Evolutionary conservation across 192 early-diverging fungal species (phyloP).

Genomic region (Helicostylum pulchrum): DNA sequence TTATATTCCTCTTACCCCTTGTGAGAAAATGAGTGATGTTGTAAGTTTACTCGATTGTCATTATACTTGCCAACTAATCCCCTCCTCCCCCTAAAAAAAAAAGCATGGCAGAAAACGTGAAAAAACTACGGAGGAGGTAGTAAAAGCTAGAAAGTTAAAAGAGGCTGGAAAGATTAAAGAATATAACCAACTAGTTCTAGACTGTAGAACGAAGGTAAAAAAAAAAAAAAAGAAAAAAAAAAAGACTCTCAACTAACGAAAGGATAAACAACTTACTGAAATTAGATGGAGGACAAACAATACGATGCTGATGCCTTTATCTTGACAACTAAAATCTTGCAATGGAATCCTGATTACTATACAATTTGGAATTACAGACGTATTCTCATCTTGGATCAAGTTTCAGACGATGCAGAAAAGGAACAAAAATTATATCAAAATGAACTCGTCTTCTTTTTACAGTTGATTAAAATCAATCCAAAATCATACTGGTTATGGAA

Average conservation of each 20-base stretch:
- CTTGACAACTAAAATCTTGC: constrained; percentile 68
- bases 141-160: constrained; percentile 32
- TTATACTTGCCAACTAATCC: background rate
- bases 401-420: constrained; percentile 23
- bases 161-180: constrained; percentile 45
- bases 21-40: background rate
- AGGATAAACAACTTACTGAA: background rate
- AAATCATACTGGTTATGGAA: constrained; percentile 99
- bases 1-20: background rate
- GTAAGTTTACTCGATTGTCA: background rate
- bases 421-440: constrained; percentile 33
- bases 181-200: constrained; percentile 34
- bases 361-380: constrained; percentile 94
- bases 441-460: constrained; percentile 79
- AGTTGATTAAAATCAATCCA: constrained; percentile 70
- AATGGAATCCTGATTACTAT: constrained; percentile 88
- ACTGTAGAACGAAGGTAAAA: constrained; percentile 32
- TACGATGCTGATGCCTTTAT: constrained; percentile 53
- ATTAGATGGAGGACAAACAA: constrained; percentile 35
- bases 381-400: constrained; percentile 55
- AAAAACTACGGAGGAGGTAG: constrained; percentile 34
- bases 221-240: background rate
- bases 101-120: constrained; percentile 42
- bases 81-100: background rate
- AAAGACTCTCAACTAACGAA: background rate